phyloP scores from a whole-genome alignment of 2,329 filamentous ascomycete genomes.

The Monosporascus sp. region DNA sequence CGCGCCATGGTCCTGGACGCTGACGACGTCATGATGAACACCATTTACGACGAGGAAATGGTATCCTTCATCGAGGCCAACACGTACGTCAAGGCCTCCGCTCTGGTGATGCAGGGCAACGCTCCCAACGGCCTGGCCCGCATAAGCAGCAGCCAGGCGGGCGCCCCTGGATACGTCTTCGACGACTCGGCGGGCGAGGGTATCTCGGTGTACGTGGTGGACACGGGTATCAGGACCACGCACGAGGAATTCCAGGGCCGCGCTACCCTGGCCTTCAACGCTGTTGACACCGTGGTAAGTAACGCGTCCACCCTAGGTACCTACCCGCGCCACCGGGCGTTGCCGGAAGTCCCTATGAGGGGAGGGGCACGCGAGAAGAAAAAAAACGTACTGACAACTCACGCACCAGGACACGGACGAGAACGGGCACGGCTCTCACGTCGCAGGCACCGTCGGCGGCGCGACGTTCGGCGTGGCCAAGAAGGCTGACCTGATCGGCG shows the following conservation, averaged over 20 bases:
- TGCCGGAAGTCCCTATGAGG: no score
- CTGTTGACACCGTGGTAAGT: conserved; percentile 31
- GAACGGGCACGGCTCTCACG: conserved; percentile 61
- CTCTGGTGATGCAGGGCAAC: conserved; percentile 44
- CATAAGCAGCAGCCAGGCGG: conserved; percentile 39
- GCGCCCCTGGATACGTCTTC: conserved; percentile 40
- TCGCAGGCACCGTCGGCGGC: conserved; percentile 56
- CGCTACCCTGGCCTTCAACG: conserved; percentile 48
- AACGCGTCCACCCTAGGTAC: no score
- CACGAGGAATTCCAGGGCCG: conserved; percentile 54
- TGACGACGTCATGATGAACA: conserved; percentile 43
- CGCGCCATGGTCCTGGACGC: conserved; percentile 48
- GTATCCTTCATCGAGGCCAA: conserved; percentile 52
- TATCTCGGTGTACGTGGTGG: conserved; percentile 59
- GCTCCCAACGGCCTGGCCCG: conserved; percentile 49
- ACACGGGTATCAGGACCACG: conserved; percentile 54
- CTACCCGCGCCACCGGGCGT: no score
- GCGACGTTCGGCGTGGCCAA: conserved; percentile 59
- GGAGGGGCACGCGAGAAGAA: background rate
- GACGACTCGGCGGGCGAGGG: conserved; percentile 47
- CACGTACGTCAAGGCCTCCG: conserved; percentile 38
- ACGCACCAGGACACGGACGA: conserved; percentile 41
- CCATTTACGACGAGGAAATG: conserved; percentile 42
- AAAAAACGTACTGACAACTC: conserved; percentile 9
- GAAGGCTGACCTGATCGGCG: conserved; percentile 46